Conservation (phyloP, 257 asterid species). For the Solanum boliviense region DNA sequence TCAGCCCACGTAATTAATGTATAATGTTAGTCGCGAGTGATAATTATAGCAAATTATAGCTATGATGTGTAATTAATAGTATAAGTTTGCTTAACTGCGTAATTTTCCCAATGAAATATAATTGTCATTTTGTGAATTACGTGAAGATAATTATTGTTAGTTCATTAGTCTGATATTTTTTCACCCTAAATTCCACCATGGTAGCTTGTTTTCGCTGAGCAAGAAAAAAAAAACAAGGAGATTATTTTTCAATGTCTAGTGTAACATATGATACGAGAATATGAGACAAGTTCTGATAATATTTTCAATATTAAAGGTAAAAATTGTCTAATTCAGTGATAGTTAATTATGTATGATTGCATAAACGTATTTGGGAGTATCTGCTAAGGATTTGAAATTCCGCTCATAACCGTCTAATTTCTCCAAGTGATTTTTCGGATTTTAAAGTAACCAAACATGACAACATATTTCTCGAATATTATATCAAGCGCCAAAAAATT, state of each 20-base stretch:
- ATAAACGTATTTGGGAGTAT: background rate
- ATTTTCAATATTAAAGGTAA: background rate
- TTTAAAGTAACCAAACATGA: background rate
- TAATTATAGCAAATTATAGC: too few relatives aligned
- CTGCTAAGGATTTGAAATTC: background rate
- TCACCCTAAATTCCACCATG: background rate
- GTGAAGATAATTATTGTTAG: background rate
- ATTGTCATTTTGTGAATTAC: background rate
- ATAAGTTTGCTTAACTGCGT: too few relatives aligned
- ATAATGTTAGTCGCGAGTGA: too few relatives aligned
- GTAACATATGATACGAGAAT: background rate
- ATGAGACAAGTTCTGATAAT: background rate
- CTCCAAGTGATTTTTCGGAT: background rate
- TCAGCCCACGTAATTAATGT: too few relatives aligned
- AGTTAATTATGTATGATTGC: background rate
- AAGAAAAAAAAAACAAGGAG: background rate
- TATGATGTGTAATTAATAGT: too few relatives aligned
- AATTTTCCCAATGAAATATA: too few relatives aligned
- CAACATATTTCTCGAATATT: background rate
- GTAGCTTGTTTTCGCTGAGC: background rate
- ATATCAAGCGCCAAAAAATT: background rate
- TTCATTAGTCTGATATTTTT: background rate
- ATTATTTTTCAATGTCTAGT: background rate
- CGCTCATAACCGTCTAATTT: background rate
- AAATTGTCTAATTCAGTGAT: background rate